Base-by-base conservation (phyloP, 345 rosid species). In the Brassica carinata region DNA sequence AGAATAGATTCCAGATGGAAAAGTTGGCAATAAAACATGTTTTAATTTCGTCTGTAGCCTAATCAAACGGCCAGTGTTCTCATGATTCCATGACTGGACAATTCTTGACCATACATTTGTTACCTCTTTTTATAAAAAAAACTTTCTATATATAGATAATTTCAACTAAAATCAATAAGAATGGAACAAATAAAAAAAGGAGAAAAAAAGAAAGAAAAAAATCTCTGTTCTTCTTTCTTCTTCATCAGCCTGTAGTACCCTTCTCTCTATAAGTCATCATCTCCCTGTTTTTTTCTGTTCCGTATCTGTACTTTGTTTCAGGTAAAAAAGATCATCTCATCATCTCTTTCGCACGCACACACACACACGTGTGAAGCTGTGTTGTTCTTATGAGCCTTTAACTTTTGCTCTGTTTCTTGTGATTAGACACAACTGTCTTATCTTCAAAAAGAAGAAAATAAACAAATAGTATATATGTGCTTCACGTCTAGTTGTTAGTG, bases 1-100 rank as follows among this genome's bases (percentile, higher is more conserved):
- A 77, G 81, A 77, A 77, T 77, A 82, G 79, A 77, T 82, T 77
- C 84, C 62, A 73, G 45, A 68, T 68, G 67, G 75, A 57, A 80
- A 80, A 80, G 79, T 80, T 75, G 66, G 77, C 77, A 45, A 72
- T 30, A 81, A 71, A 62, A 73, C 64, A 59, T 67, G 63, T 66
- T 58, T 40, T 18, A 15, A 15, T 27, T 29, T 64, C 8, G 27
- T 7, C 58, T 76, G 3, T 77, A 18, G 8, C 45, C 5, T 55
- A 64, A 77, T 82, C 78, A 7, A 82, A 77, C 72, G 79, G 76
- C 30, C 8, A 1, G 4, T 7, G 15, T 19, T 68, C 0, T 38
- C 61, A 15, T 7, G 58, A 71, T 29, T 36, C 66, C 15, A 38
- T 73, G 82, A 82, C 84, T 82, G 84, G 75, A 5, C 5, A 1